A percentile compares a stretch with the other conserved stretches of the same genome.
These are phyloP conservation scores for Saccharomycopsis amapae DNA, from an alignment of 805 yeast species.

Conservation along the genomic window DNA sequence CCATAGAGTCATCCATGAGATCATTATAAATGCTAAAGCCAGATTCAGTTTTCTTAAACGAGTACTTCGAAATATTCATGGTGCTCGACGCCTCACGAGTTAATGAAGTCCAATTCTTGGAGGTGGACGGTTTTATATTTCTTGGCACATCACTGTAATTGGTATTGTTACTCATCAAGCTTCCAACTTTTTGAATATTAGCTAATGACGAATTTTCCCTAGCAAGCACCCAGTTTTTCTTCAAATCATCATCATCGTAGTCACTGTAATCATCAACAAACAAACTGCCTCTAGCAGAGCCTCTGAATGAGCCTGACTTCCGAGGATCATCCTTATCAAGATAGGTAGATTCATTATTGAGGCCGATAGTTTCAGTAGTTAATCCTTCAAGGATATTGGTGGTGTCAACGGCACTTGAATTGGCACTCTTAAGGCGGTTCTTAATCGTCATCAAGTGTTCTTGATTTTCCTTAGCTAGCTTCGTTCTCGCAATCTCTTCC, in stretches of 20 bases:
- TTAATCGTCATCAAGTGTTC: constrained; percentile 8
- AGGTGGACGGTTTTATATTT: neutral
- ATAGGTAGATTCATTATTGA: too few species aligned
- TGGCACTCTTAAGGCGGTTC: constrained; percentile 9
- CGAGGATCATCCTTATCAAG: neutral
- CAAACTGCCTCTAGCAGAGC: constrained; percentile 9
- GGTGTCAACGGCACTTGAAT: neutral
- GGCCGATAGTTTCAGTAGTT: neutral
- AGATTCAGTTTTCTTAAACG: constrained; percentile 12
- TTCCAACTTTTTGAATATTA: constrained; percentile 13
- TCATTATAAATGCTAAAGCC: constrained; percentile 20
- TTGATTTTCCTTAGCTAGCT: constrained; percentile 18
- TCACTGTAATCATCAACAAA: constrained; percentile 21
- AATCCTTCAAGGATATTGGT: neutral
- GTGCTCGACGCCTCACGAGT: constrained; percentile 18
- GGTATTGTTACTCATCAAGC: constrained; percentile 1
- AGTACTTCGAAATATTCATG: constrained; percentile 4
- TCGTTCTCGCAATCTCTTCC: constrained; percentile 20
- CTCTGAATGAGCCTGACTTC: constrained; percentile 1
- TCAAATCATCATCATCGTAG: constrained; percentile 19
- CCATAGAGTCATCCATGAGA: constrained; percentile 17
- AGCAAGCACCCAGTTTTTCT: constrained; percentile 22
- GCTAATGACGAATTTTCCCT: constrained; percentile 22
- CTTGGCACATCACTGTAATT: constrained; percentile 1
- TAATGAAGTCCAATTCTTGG: constrained; percentile 17